Base-by-base conservation (phyloP, 345 rosid species). In the Linum usitatissimum region DNA sequence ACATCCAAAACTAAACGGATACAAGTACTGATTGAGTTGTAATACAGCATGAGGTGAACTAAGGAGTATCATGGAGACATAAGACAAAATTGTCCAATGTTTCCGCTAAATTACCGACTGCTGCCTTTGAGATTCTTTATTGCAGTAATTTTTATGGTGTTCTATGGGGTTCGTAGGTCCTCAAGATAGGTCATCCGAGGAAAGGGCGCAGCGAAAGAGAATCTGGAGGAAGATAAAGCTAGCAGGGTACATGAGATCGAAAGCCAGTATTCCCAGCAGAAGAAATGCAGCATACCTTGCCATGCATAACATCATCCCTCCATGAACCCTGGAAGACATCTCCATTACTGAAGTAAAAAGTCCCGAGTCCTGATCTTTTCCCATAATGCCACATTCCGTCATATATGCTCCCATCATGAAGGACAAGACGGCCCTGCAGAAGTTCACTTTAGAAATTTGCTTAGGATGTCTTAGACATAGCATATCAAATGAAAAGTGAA, bases 241-340 rank as follows among this genome's bases (percentile, higher is more conserved):
- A 45, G 10, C 51, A 45, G 15, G 13, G 3, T 9, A 15, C 1
- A 15, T 6, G 17, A 45, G 51, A 45, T 39, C 21, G 30, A 20
- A 14, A 19, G n/a, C n/a, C n/a, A n/a, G n/a, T n/a, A n/a, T n/a
- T n/a, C n/a, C n/a, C n/a, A n/a, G 6, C 8, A 18, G 30, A 17
- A 64, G 51, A 38, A 31, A 53, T 23, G 18, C 39, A 63, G 38
- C 68, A 57, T 59, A 92, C 98, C 97, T 93, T 93, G 70, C 99
- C 97, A 77, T 93, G 97, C 83, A 93, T 87, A 63, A 81, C 59
- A 74, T 93, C 97, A 59, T 89, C 99, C 70, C 99, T 81, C 99
- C 99, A 93, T 40, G 90, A 84, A 53, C 99, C 99, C 75, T 93
- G 99, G 79, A 93, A 93, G 39, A 89, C 90, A 67, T 93, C 99